phyloP scores from a whole-genome alignment of 768 basidiomycete genomes.

The Mycena kentingensis region DNA sequence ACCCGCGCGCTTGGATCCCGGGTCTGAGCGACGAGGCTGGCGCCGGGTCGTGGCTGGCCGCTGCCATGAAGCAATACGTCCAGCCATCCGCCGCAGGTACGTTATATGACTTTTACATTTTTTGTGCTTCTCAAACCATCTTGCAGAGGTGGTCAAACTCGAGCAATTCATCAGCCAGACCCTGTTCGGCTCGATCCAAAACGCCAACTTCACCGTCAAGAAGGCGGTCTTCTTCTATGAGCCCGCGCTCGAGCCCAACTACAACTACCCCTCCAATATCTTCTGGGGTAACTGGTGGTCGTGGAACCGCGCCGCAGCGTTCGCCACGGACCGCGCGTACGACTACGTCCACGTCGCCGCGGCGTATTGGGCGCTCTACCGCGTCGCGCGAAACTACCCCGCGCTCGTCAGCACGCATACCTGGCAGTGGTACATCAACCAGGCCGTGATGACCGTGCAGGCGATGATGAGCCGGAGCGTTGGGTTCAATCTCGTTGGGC shows the following conservation, averaged over 20 bases:
- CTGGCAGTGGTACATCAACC: conserved; percentile 62
- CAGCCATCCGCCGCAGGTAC: conserved; percentile 46
- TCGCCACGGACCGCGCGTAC: conserved; percentile 52
- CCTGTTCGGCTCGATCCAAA: conserved; percentile 54
- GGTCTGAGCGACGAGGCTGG: conserved; percentile 63
- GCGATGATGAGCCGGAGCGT: conserved; percentile 49
- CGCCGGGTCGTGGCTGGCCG: conserved; percentile 59
- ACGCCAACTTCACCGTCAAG: conserved; percentile 53
- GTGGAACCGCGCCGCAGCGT: conserved; percentile 52
- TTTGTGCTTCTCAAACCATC: not conserved
- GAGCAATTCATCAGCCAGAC: conserved; percentile 50
- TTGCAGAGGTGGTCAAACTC: conserved; percentile 50
- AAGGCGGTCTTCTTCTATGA: conserved; percentile 58
- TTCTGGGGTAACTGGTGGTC: conserved; percentile 61
- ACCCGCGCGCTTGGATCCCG: conserved; percentile 60
- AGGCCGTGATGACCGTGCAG: conserved; percentile 50
- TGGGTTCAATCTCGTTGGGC: conserved; percentile 47
- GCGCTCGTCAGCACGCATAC: conserved; percentile 45
- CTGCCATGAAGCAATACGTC: conserved; percentile 56
- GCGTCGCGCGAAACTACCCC: conserved; percentile 60
- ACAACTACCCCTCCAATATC: conserved; percentile 49
- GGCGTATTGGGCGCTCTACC: conserved; percentile 59
- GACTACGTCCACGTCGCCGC: conserved; percentile 53
- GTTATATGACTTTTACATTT: not conserved
- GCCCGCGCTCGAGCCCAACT: conserved; percentile 44